Evolutionary conservation across 805 yeast species (phyloP).

Genomic region (Starmerella sp.): DNA sequence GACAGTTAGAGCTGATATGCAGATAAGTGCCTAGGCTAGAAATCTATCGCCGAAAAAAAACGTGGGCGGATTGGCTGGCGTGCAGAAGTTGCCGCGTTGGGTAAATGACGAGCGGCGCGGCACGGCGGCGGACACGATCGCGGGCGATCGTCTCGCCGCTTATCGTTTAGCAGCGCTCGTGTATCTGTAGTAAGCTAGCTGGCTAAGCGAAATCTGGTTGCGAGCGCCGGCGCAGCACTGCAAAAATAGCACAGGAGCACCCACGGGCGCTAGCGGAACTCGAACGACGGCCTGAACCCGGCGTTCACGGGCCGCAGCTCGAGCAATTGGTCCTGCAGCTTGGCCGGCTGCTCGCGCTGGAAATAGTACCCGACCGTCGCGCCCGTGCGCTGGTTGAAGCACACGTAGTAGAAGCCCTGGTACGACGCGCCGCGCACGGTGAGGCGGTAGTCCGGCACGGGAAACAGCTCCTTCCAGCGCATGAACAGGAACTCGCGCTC

Average conservation of each 20-base stretch:
- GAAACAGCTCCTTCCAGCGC: constrained; percentile 5
- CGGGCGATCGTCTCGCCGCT: background rate
- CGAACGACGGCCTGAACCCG: background rate
- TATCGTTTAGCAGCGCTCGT: background rate
- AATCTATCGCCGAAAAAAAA: too few relatives aligned
- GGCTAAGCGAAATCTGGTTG: background rate
- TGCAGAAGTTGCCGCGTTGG: too few relatives aligned
- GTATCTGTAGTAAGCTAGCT: background rate
- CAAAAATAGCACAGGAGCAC: too few relatives aligned
- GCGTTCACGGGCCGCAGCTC: background rate
- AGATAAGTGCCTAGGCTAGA: too few relatives aligned
- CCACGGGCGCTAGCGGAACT: background rate
- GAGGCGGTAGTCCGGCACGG: background rate
- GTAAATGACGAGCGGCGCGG: too few relatives aligned
- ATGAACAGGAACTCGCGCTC: background rate
- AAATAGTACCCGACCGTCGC: background rate
- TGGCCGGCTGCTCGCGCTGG: constrained; percentile 1
- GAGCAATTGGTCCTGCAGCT: background rate
- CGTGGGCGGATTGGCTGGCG: too few relatives aligned
- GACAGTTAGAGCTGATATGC: too few relatives aligned
- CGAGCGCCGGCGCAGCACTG: too few relatives aligned
- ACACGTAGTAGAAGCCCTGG: constrained; percentile 4
- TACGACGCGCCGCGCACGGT: constrained; percentile 3
- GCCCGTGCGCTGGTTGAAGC: background rate
- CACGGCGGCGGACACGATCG: too few relatives aligned